Conservation (phyloP, 208 protist genomes). For the Entamoeba histolytica region DNA sequence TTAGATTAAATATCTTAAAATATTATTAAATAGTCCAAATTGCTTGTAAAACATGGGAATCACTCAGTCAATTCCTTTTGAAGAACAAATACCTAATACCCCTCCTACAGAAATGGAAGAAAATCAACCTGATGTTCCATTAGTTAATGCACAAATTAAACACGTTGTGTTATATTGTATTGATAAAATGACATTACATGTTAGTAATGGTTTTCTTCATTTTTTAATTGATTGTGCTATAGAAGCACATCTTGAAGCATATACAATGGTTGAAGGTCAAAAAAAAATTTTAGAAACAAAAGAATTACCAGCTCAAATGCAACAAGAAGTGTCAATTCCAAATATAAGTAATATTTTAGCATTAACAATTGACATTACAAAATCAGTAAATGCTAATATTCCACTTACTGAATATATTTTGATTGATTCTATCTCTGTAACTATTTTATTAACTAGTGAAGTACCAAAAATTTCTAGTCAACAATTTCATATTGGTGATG, state of each 20-base stretch:
- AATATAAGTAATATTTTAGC: background rate
- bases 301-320: background rate
- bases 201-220: background rate
- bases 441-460: background rate
- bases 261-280: background rate
- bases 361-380: background rate
- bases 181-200: background rate
- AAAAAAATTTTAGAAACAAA: background rate
- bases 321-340: background rate
- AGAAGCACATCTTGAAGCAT: background rate
- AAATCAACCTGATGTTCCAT: background rate
- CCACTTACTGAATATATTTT: background rate
- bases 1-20: no score
- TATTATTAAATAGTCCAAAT: no score
- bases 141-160: background rate
- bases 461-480: background rate
- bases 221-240: background rate
- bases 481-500: background rate
- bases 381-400: background rate
- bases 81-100: background rate
- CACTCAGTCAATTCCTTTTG: background rate
- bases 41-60: background rate
- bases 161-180: background rate
- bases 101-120: background rate
- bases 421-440: background rate